Percentiles rank a stretch among this genome's conserved stretches.
Conservation (phyloP, 768 basidiomycete species). For the Phylloporus sp. region DNA sequence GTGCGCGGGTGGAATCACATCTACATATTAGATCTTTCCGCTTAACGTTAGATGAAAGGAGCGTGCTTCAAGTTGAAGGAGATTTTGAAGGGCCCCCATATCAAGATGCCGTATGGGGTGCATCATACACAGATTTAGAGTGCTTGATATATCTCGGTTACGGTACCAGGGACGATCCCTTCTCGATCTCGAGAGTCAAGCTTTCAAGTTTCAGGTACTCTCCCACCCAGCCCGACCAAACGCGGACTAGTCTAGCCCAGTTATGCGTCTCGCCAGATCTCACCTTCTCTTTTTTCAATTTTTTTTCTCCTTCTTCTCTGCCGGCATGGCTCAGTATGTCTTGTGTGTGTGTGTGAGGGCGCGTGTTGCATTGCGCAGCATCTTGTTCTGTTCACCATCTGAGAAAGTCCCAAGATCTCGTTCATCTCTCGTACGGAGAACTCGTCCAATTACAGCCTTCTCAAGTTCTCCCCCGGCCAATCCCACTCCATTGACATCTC, state of each 20-base stretch:
- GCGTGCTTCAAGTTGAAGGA: constrained; percentile 25
- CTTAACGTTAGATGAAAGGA: constrained; percentile 34
- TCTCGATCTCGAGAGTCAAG: constrained; percentile 35
- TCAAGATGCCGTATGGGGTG: constrained; percentile 32
- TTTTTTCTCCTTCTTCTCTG: constrained; percentile 15
- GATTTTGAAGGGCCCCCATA: constrained; percentile 24
- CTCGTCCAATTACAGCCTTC: constrained; percentile 19
- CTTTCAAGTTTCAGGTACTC: constrained; percentile 33
- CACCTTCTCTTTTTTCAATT: constrained; percentile 7
- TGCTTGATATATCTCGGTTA: constrained; percentile 32
- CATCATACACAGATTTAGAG: constrained; percentile 32
- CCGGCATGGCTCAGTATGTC: constrained; percentile 23
- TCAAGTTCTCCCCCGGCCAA: constrained; percentile 27
- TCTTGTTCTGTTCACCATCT: constrained; percentile 9
- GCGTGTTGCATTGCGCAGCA: constrained; percentile 16
- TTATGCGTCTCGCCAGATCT: constrained; percentile 23
- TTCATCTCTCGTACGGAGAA: constrained; percentile 26
- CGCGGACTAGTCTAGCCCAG: constrained; percentile 23
- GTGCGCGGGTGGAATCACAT: constrained; percentile 27
- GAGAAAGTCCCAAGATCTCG: constrained; percentile 22
- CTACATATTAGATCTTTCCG: constrained; percentile 32
- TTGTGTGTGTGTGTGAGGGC: constrained; percentile 17
- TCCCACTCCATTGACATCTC: constrained; percentile 28
- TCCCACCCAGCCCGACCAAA: constrained; percentile 25
- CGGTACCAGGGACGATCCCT: constrained; percentile 35